phyloP scores from a whole-genome alignment of 2,329 filamentous ascomycete genomes.

The Aspergillus fijiensis region DNA sequence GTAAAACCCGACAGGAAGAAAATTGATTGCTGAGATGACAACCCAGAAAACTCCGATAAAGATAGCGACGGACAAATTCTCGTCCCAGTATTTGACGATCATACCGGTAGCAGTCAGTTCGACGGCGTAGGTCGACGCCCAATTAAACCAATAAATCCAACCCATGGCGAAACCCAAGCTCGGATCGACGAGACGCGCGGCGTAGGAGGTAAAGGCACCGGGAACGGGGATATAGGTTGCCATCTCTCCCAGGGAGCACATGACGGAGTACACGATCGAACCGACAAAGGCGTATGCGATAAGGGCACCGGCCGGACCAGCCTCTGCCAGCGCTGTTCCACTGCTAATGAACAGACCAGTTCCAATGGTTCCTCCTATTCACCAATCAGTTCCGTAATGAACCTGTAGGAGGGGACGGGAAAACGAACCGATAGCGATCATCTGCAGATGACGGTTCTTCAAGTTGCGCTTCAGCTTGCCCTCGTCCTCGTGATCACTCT shows the following conservation, averaged over 20 bases:
- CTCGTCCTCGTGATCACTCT: constrained; percentile 6
- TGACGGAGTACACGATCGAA: constrained; percentile 70
- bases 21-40: constrained; percentile 66
- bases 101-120: constrained; percentile 69
- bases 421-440: constrained; percentile 23
- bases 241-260: constrained; percentile 67
- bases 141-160: constrained; percentile 80
- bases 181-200: constrained; percentile 72
- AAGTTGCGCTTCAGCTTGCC: constrained; percentile 22
- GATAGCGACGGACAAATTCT: constrained; percentile 62
- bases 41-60: constrained; percentile 73
- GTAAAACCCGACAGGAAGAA: constrained; percentile 68
- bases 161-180: constrained; percentile 73
- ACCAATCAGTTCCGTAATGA: not conserved
- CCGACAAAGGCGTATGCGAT: constrained; percentile 69
- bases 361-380: constrained; percentile 61
- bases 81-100: constrained; percentile 73
- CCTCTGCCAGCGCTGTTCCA: constrained; percentile 60
- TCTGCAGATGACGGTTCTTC: constrained; percentile 25
- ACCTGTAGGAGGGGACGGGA: too few relatives aligned
- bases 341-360: constrained; percentile 70
- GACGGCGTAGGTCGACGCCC: constrained; percentile 70
- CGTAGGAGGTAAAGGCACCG: constrained; percentile 73
- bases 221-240: constrained; percentile 73
- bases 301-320: constrained; percentile 64